Percentiles rank a stretch among this genome's conserved stretches.
These are phyloP conservation scores for Eucalyptus pauciflora DNA, from an alignment of 345 rosid species.

Conservation along the genomic window DNA sequence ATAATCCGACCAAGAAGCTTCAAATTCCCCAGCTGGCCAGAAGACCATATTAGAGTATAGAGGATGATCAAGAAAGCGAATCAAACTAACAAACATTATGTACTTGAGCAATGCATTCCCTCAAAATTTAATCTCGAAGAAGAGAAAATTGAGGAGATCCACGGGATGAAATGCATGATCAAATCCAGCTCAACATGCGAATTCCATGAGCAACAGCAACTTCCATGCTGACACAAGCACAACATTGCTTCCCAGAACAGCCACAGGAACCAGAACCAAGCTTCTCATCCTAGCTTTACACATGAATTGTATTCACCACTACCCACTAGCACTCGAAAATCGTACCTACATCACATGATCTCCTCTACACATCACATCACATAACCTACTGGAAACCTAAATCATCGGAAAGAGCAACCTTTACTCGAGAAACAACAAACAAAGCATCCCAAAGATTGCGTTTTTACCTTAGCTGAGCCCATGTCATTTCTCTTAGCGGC, in stretches of 20 bases:
- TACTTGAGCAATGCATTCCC: not conserved
- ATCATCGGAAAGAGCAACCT: not conserved
- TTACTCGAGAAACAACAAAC: not conserved
- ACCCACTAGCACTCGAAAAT: not conserved
- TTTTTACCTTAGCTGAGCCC: slow-evolving; percentile 74
- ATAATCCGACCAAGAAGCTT: not conserved
- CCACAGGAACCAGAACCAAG: not conserved
- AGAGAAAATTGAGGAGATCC: not conserved
- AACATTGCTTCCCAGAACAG: not conserved
- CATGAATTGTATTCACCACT: not conserved
- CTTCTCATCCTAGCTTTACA: not conserved
- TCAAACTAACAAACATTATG: not conserved
- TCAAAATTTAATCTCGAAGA: not conserved
- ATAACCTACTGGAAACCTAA: not conserved
- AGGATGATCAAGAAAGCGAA: not conserved
- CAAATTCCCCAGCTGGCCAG: not conserved
- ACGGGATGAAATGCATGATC: not conserved
- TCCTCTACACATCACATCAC: not conserved
- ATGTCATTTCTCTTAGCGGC: slow-evolving; percentile 90
- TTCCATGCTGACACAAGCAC: not conserved
- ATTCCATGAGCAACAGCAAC: not conserved
- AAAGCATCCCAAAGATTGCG: not conserved
- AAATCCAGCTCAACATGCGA: not conserved
- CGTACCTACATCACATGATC: not conserved
- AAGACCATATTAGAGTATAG: not conserved